Percentiles rank a stretch among this genome's conserved stretches.
phyloP scores from a whole-genome alignment of 768 basidiomycete genomes.

The Lentinula edodes region DNA sequence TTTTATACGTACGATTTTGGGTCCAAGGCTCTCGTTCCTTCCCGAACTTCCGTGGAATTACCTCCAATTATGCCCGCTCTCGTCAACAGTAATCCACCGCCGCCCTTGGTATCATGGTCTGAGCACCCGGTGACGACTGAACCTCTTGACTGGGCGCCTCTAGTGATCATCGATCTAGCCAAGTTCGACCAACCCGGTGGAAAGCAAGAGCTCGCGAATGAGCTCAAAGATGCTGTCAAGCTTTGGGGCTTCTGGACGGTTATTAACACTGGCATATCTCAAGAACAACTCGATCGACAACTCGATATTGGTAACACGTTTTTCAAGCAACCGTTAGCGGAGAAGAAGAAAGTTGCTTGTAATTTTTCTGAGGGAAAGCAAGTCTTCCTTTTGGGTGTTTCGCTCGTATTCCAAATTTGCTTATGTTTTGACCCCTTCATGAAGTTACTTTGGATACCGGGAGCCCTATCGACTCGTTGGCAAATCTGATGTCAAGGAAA shows the following conservation, averaged over 20 bases:
- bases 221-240: constrained; percentile 32
- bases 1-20: neutral
- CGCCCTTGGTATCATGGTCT: constrained; percentile 7
- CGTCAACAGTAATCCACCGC: neutral
- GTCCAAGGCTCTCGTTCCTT: neutral
- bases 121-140: constrained; percentile 17
- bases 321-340: constrained; percentile 28
- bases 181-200: constrained; percentile 25
- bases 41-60: neutral
- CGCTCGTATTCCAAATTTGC: neutral
- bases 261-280: constrained; percentile 29
- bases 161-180: constrained; percentile 32
- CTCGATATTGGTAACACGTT: constrained; percentile 30
- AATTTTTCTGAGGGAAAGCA: constrained; percentile 28
- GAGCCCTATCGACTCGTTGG: constrained; percentile 28
- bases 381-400: neutral
- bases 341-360: constrained; percentile 24
- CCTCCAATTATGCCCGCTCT: constrained; percentile 1
- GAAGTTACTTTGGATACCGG: constrained; percentile 28
- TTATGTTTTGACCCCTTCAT: neutral
- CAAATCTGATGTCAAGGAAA: constrained; percentile 26
- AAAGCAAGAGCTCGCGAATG: constrained; percentile 22
- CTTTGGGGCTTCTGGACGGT: constrained; percentile 38
- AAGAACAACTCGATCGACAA: constrained; percentile 30
- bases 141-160: constrained; percentile 27